Evolutionary conservation across 2,329 filamentous ascomycete species (phyloP).

Genomic region (Phialocephala sp.): DNA sequence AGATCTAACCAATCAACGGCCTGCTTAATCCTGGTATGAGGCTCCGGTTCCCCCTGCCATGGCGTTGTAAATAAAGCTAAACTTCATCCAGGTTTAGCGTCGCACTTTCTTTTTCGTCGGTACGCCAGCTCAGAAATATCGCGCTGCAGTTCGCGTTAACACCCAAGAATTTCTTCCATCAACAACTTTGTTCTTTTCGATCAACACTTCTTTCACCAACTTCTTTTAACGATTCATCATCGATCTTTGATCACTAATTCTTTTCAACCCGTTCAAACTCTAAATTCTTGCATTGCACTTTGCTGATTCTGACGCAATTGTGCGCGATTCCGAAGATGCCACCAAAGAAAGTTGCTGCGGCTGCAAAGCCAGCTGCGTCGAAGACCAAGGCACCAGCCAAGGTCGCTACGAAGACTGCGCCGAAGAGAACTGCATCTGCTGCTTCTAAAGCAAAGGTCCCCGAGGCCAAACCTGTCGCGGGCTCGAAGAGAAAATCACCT

Average conservation of each 20-base stretch:
- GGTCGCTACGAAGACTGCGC: constrained; percentile 13
- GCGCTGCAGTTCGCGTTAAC: neutral
- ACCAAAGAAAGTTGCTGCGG: constrained; percentile 27
- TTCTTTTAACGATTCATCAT: neutral
- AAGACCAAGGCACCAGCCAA: constrained; percentile 7
- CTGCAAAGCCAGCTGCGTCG: constrained; percentile 16
- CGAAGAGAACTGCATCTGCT: constrained; percentile 16
- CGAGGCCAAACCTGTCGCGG: constrained; percentile 8
- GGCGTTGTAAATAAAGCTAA: constrained; percentile 3
- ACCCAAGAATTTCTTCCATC: constrained; percentile 7
- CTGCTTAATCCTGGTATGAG: neutral
- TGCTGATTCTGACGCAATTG: neutral
- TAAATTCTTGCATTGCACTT: neutral
- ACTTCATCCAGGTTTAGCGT: neutral
- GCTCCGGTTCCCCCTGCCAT: neutral
- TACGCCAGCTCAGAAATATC: constrained; percentile 4
- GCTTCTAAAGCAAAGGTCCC: constrained; percentile 9
- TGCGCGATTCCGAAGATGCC: constrained; percentile 27
- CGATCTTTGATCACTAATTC: neutral
- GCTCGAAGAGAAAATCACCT: constrained; percentile 34
- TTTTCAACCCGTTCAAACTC: neutral
- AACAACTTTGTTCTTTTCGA: neutral
- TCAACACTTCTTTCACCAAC: neutral
- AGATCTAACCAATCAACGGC: neutral
- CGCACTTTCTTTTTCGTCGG: neutral